A percentile compares a stretch with the other conserved stretches of the same genome.
phyloP scores from a whole-genome alignment of 495 filamentous ascomycete genomes.

The Poronia punctata region DNA sequence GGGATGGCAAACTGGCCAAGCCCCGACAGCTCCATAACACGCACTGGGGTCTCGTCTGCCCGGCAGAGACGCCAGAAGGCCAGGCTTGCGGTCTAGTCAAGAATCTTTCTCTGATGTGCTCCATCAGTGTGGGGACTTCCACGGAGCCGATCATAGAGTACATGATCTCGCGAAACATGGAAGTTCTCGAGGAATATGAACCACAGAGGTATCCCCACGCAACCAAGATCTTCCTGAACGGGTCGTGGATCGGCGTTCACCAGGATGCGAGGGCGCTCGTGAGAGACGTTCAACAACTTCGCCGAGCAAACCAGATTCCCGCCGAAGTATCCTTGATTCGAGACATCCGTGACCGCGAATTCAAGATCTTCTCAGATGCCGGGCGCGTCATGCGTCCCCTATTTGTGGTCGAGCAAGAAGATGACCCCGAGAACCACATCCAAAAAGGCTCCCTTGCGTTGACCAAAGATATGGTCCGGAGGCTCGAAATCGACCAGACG shows the following conservation, averaged over 20 bases:
- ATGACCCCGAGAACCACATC: slow-evolving; percentile 60
- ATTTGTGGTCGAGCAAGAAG: slow-evolving; percentile 66
- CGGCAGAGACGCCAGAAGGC: slow-evolving; percentile 95
- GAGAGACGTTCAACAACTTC: slow-evolving; percentile 64
- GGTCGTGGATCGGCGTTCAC: slow-evolving; percentile 93
- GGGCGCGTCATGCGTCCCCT: slow-evolving; percentile 89
- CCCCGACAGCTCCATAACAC: slow-evolving; percentile 97
- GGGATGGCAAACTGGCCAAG: slow-evolving; percentile 97
- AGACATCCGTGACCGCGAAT: slow-evolving; percentile 93
- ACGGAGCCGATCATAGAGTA: slow-evolving; percentile 88
- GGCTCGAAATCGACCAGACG: slow-evolving; percentile 49
- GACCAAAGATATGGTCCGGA: slow-evolving; percentile 72
- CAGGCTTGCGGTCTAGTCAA: slow-evolving; percentile 98
- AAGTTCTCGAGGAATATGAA: slow-evolving; percentile 93
- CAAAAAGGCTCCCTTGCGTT: slow-evolving; percentile 73
- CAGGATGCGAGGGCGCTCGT: slow-evolving; percentile 76
- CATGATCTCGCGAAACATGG: slow-evolving; percentile 91
- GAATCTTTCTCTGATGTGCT: slow-evolving; percentile 96
- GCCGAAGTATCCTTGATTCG: slow-evolving; percentile 88
- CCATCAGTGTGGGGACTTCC: slow-evolving; percentile 87
- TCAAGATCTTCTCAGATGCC: slow-evolving; percentile 97
- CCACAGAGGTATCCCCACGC: slow-evolving; percentile 80
- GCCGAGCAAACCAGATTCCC: slow-evolving; percentile 68
- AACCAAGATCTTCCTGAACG: slow-evolving; percentile 97
- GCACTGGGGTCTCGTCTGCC: slow-evolving; percentile 97